phyloP scores from a whole-genome alignment of 2,329 filamentous ascomycete genomes.

The Pseudomassariella vexata region DNA sequence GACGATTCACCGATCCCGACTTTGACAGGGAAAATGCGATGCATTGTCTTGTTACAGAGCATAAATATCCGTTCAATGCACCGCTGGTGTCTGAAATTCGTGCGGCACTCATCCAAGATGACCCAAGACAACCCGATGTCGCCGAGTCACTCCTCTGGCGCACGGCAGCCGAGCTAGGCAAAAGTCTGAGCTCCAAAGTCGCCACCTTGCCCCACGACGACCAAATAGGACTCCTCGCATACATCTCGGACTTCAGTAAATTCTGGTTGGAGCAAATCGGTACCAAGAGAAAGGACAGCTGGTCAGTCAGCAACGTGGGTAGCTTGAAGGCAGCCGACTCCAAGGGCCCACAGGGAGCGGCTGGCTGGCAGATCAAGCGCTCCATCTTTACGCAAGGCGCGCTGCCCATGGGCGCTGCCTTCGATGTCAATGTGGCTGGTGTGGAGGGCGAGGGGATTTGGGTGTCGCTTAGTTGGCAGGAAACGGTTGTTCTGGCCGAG shows the following conservation, averaged over 20 bases:
- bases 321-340: constrained; percentile 20
- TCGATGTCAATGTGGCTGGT: constrained; percentile 42
- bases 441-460: constrained; percentile 33
- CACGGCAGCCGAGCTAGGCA: constrained; percentile 28
- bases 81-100: constrained; percentile 19
- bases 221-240: constrained; percentile 31
- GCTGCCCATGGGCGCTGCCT: constrained; percentile 33
- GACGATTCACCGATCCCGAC: constrained; percentile 27
- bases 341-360: constrained; percentile 6
- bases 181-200: constrained; percentile 25
- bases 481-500: constrained; percentile 31
- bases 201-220: constrained; percentile 36
- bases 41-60: constrained; percentile 32
- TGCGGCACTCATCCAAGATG: too few relatives aligned
- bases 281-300: constrained; percentile 33
- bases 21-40: constrained; percentile 26
- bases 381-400: constrained; percentile 45
- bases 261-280: constrained; percentile 38
- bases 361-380: constrained; percentile 32
- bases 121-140: too few relatives aligned
- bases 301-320: constrained; percentile 50
- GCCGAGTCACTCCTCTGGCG: constrained; percentile 33
- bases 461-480: constrained; percentile 42
- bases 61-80: constrained; percentile 23
- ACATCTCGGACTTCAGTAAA: constrained; percentile 35